A percentile compares a stretch with the other conserved stretches of the same genome.
Conservation (phyloP, 1,284 basidiomycete genomes). For the Termitomyces sp. region DNA sequence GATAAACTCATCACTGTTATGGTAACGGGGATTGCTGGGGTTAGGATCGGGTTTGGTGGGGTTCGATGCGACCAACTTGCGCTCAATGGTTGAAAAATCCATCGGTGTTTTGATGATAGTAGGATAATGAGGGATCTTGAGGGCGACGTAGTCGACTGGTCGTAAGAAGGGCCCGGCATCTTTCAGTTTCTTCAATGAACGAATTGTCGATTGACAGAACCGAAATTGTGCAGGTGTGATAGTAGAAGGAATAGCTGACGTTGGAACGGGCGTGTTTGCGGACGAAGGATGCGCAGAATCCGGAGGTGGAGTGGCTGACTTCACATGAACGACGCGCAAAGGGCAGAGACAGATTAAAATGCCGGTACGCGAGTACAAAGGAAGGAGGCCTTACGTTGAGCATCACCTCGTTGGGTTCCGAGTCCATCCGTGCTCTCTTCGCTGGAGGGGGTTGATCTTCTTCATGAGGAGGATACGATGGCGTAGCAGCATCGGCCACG, state of each 20-base stretch:
- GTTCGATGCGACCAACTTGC: slow-evolving; percentile 77
- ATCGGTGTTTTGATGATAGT: slow-evolving; percentile 87
- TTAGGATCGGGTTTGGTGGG: slow-evolving; percentile 72
- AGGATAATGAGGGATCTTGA: slow-evolving; percentile 90
- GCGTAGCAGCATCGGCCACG: slow-evolving; percentile 35
- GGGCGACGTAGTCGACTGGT: slow-evolving; percentile 88
- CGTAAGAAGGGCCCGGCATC: slow-evolving; percentile 79
- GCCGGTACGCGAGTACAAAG: slow-evolving; percentile 45
- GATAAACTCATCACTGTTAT: slow-evolving; percentile 72
- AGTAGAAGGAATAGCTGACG: slow-evolving; percentile 35
- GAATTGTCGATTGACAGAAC: slow-evolving; percentile 76
- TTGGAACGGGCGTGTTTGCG: slow-evolving; percentile 33
- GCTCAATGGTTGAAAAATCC: slow-evolving; percentile 94
- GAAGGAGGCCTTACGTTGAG: slow-evolving; percentile 57
- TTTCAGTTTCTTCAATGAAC: slow-evolving; percentile 83
- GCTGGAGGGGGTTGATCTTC: slow-evolving; percentile 65
- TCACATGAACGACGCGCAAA: slow-evolving; percentile 36
- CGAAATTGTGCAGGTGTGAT: slow-evolving; percentile 70
- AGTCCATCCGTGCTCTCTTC: slow-evolving; percentile 43
- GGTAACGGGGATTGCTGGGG: slow-evolving; percentile 67
- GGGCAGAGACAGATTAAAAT: slow-evolving; percentile 45
- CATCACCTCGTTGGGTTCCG: slow-evolving; percentile 47
- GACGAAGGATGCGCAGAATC: slow-evolving; percentile 36
- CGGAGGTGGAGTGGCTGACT: slow-evolving; percentile 71
- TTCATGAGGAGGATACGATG: slow-evolving; percentile 45